These are phyloP conservation scores for Trichosporon asahii DNA, from an alignment of 1,284 basidiomycete genomes.

Conservation along the genomic window DNA sequence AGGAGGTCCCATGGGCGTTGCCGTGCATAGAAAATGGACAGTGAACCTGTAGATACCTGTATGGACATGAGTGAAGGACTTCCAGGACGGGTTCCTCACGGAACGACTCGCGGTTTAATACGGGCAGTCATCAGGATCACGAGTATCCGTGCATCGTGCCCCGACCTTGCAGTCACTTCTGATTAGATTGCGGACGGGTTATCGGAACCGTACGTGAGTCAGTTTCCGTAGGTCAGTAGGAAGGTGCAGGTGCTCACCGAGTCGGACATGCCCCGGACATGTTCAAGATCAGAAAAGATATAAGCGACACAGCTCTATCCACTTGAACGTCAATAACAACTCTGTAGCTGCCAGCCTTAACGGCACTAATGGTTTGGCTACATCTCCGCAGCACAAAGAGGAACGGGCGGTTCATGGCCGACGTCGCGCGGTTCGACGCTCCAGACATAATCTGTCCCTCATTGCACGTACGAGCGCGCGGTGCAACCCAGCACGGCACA, in stretches of 20 bases:
- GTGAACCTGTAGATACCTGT: background rate
- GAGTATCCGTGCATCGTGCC: no score
- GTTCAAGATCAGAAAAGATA: background rate
- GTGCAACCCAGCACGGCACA: background rate
- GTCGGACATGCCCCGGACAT: background rate
- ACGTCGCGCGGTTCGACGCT: background rate
- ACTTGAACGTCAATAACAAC: no score
- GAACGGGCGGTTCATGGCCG: background rate
- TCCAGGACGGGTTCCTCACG: no score
- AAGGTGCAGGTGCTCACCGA: background rate
- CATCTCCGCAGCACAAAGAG: background rate
- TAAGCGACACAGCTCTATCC: no score
- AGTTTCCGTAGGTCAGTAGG: background rate
- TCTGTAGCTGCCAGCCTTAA: background rate
- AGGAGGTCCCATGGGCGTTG: background rate
- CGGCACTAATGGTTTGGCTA: background rate
- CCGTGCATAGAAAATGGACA: background rate
- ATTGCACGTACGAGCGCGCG: no score
- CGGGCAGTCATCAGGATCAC: no score
- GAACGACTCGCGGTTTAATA: no score
- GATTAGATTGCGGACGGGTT: background rate
- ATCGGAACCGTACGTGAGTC: background rate
- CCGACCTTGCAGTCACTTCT: background rate
- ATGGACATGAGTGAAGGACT: background rate
- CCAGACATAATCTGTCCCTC: no score